Evolutionary conservation across 345 rosid genomes (phyloP).

Genomic region (Brassica incana): DNA sequence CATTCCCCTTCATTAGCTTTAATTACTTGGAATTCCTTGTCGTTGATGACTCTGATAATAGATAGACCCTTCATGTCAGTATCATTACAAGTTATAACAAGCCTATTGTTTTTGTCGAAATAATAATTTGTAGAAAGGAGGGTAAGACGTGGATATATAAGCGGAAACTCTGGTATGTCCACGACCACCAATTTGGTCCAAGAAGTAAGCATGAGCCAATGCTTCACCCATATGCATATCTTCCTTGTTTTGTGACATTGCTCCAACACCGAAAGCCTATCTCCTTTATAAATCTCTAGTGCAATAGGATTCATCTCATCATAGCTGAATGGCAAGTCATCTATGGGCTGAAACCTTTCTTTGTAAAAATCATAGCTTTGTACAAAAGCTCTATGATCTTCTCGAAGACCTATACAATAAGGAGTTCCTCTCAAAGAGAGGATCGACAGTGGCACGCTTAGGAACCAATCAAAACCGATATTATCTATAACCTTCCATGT

Average conservation of each 20-base stretch:
- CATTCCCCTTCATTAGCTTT: neutral
- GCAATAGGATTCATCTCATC: neutral
- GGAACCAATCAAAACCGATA: neutral
- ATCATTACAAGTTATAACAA: too few species aligned
- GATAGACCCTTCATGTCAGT: neutral
- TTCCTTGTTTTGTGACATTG: slow-evolving; percentile 6
- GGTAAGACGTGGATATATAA: too few species aligned
- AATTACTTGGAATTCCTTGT: neutral
- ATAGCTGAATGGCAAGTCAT: neutral
- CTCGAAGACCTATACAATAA: neutral
- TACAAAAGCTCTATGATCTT: neutral
- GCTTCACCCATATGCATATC: slow-evolving; percentile 5
- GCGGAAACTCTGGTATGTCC: neutral
- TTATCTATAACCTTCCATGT: neutral
- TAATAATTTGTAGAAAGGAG: too few species aligned
- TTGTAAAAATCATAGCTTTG: neutral
- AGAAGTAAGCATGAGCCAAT: neutral
- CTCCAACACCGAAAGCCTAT: neutral
- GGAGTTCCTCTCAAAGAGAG: neutral
- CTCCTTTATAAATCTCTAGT: neutral
- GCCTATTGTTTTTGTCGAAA: too few species aligned
- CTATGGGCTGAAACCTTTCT: neutral
- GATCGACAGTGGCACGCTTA: neutral
- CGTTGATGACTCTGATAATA: neutral
- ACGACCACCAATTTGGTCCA: neutral